Evolutionary conservation across 2,329 filamentous ascomycete species (phyloP).

Genomic region (Fusarium sp.): DNA sequence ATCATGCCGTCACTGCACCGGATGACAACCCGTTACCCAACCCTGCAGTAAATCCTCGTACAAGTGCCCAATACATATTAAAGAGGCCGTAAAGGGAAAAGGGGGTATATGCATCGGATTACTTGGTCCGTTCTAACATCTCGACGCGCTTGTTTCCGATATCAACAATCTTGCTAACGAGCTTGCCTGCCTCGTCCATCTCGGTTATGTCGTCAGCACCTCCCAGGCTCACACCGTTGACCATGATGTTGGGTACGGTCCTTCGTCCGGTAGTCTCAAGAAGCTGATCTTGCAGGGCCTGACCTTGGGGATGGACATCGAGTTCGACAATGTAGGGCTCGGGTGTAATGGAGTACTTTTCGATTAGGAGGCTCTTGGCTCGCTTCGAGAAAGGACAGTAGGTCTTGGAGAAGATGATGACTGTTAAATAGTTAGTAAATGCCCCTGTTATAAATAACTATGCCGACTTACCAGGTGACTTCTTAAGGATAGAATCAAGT

Average conservation of each 20-base stretch:
- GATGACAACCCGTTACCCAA: slow-evolving; percentile 32
- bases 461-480: slow-evolving; percentile 78
- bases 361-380: slow-evolving; percentile 87
- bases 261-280: slow-evolving; percentile 80
- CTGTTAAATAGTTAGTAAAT: slow-evolving; percentile 60
- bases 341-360: slow-evolving; percentile 87
- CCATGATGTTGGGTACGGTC: slow-evolving; percentile 93
- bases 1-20: slow-evolving; percentile 25
- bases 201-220: slow-evolving; percentile 88
- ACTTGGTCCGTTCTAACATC: slow-evolving; percentile 61
- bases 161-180: slow-evolving; percentile 80
- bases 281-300: slow-evolving; percentile 79
- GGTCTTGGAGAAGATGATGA: slow-evolving; percentile 96
- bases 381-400: slow-evolving; percentile 90
- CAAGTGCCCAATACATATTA: slow-evolving; percentile 26
- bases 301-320: slow-evolving; percentile 83
- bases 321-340: slow-evolving; percentile 91
- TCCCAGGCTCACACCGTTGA: slow-evolving; percentile 90
- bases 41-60: slow-evolving; percentile 22
- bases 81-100: slow-evolving; percentile 25
- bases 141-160: slow-evolving; percentile 78
- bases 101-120: neutral
- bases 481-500: slow-evolving; percentile 85
- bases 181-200: slow-evolving; percentile 75
- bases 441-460: neutral